Evolutionary conservation across 495 filamentous ascomycete species (phyloP), one percentile per base, ranked within the genome.

Genomic region (Penicillium roqueforti): DNA sequence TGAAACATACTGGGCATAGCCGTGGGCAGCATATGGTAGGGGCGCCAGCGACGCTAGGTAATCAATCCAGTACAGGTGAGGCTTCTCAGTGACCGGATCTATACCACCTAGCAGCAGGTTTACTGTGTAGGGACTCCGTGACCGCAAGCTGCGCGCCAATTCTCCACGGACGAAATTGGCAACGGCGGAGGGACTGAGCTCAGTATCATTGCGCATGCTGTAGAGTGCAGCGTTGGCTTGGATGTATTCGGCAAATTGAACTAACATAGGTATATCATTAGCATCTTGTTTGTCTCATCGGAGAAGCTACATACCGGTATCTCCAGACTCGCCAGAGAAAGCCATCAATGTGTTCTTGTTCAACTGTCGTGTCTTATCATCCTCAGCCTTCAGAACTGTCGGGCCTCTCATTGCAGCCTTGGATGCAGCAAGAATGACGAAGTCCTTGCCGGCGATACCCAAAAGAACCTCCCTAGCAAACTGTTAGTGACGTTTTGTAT

Each of bases 161-260:
- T 97, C 91, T 61, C 87, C 84, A 54, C 93, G 89, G 55, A 97
- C 90, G 65, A 97, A 97, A 76, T 85, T 86, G 42, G 90, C 87
- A 28, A 96, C 85, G 11, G 92, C 93, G 23, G 86, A 82, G 13
- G 93, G 92, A 34, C 87, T 87, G 43, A 99, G 82, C 61, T 96
- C 90, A 63, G 87, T 86, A 62, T 90, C 86, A 67, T 97, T 97
- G 57, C 93, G 91, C 92, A 97, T 99, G 58, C 88, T 89, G 74
- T 99, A 99, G 66, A 99, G 87, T 72, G 92, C 88, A 63, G 95
- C 86, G 68, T 99, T 97, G 58, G 93, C 95, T 83, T 97, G 91
- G 74, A 97, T 91, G 76, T 91, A 97, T 78, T 99, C 93, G 64
- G 93, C 90, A 71, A 99, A 99, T 84, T 99, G 93, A 45, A 97